Conservation (phyloP, 1,284 basidiomycete genomes). For the Ceratobasidium sp. region DNA sequence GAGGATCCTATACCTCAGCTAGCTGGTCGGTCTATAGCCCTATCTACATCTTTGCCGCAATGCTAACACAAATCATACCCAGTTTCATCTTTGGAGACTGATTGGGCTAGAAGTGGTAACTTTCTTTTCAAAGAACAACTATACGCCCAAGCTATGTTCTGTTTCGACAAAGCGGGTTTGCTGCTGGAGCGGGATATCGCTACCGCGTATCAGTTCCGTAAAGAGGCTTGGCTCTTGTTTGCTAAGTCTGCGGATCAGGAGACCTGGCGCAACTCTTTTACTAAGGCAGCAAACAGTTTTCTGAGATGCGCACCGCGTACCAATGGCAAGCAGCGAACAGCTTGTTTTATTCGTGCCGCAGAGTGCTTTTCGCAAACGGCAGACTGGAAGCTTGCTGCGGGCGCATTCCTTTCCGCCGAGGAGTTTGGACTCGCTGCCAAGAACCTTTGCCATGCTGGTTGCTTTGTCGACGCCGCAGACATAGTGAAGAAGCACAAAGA, state of each 20-base stretch:
- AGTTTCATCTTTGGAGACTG: slow-evolving; percentile 59
- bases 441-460: slow-evolving; percentile 61
- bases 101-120: slow-evolving; percentile 66
- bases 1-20: slow-evolving; percentile 61
- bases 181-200: slow-evolving; percentile 61
- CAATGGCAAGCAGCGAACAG: slow-evolving; percentile 23
- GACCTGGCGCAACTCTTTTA: slow-evolving; percentile 56
- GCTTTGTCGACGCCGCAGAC: slow-evolving; percentile 65
- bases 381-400: slow-evolving; percentile 55
- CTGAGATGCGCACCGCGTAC: neutral
- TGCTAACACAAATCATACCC: neutral
- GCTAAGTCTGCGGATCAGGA: slow-evolving; percentile 51
- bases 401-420: slow-evolving; percentile 58
- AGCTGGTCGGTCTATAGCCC: slow-evolving; percentile 51
- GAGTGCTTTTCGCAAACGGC: slow-evolving; percentile 63
- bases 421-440: slow-evolving; percentile 60
- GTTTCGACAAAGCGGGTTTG: slow-evolving; percentile 65
- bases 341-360: slow-evolving; percentile 56
- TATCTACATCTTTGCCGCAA: neutral
- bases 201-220: slow-evolving; percentile 59
- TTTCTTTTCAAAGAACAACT: slow-evolving; percentile 65
- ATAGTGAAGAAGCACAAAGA: slow-evolving; percentile 56
- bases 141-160: slow-evolving; percentile 69
- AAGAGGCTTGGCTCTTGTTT: slow-evolving; percentile 54
- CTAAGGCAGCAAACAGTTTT: slow-evolving; percentile 57